phyloP scores from a whole-genome alignment of 345 rosid species.

The Fremontodendron californicum region DNA sequence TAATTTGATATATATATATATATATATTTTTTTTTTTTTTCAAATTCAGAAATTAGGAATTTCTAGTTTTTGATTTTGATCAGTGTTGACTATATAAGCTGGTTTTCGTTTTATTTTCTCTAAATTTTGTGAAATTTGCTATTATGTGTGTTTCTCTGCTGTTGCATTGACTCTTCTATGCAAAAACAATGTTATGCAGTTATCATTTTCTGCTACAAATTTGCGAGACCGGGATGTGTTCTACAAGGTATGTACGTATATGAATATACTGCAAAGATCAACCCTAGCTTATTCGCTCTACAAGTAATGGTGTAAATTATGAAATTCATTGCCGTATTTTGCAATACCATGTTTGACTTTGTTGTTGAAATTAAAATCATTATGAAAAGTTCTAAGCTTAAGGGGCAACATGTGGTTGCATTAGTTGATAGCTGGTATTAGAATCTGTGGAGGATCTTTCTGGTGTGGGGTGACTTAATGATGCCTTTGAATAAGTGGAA shows the following conservation, averaged over 20 bases:
- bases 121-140: not conserved
- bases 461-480: not conserved
- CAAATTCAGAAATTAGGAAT: not conserved
- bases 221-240: slow-evolving; percentile 67
- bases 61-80: not conserved
- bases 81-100: not conserved
- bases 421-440: not conserved
- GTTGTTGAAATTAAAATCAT: not conserved
- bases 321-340: not conserved
- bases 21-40: no score
- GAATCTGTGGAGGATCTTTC: not conserved
- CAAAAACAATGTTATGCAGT: slow-evolving; percentile 40
- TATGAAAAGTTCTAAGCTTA: not conserved
- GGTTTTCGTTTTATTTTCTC: not conserved
- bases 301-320: not conserved
- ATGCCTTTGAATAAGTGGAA: slow-evolving; percentile 3
- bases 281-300: not conserved
- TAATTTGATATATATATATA: slow-evolving; percentile 5
- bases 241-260: slow-evolving; percentile 59
- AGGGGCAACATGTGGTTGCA: not conserved
- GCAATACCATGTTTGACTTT: not conserved
- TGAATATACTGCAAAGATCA: not conserved
- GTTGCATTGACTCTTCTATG: slow-evolving; percentile 6
- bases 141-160: not conserved
- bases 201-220: slow-evolving; percentile 75